Conservation (phyloP, 2,329 filamentous ascomycete species). For the Trichophyton mentagrophytes region DNA sequence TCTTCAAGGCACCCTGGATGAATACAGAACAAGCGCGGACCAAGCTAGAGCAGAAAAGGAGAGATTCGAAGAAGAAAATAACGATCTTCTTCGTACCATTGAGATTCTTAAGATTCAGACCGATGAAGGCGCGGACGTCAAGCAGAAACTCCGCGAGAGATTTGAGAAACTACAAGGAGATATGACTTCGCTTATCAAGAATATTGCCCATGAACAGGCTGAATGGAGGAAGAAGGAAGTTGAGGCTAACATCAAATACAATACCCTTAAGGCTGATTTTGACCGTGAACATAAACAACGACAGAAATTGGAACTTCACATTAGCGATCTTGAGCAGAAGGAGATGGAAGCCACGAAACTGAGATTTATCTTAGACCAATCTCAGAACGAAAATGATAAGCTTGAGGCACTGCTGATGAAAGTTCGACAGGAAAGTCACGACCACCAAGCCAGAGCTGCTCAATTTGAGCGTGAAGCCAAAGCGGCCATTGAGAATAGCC, state of each 20-base stretch:
- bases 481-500: conserved; percentile 67
- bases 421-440: conserved; percentile 46
- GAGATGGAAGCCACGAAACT: conserved; percentile 67
- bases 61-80: conserved; percentile 48
- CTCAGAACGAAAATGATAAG: conserved; percentile 47
- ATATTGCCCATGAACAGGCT: conserved; percentile 72
- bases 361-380: conserved; percentile 62
- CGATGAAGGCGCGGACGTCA: conserved; percentile 71
- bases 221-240: conserved; percentile 58
- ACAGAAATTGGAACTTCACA: conserved; percentile 47
- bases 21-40: conserved; percentile 49
- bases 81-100: conserved; percentile 60
- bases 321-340: conserved; percentile 50
- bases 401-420: conserved; percentile 45
- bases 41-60: conserved; percentile 49
- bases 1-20: conserved; percentile 48
- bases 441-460: conserved; percentile 55
- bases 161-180: conserved; percentile 78
- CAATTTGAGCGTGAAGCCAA: conserved; percentile 70
- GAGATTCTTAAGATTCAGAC: conserved; percentile 63
- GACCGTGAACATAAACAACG: conserved; percentile 57
- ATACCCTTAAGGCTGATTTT: conserved; percentile 42
- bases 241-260: conserved; percentile 42
- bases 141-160: conserved; percentile 72
- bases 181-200: conserved; percentile 63